Conservation (phyloP, 768 basidiomycete species). For the Punctularia strigosozonata region DNA sequence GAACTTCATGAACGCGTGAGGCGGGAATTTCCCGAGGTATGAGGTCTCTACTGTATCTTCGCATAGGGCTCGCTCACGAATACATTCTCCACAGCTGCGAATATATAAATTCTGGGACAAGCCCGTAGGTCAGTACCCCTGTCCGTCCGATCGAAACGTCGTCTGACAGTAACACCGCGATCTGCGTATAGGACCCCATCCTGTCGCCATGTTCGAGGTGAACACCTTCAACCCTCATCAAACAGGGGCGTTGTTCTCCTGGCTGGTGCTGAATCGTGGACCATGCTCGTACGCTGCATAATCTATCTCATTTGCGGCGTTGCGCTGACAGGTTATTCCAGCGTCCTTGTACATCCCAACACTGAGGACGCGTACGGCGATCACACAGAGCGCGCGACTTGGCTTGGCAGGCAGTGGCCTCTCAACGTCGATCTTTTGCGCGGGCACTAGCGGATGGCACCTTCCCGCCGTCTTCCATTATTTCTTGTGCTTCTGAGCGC, state of each 20-base stretch:
- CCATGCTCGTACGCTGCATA: slow-evolving; percentile 48
- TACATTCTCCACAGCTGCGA: slow-evolving; percentile 29
- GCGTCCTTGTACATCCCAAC: slow-evolving; percentile 64
- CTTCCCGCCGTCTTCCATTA: too few species aligned
- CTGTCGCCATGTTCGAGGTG: slow-evolving; percentile 63
- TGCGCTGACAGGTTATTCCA: slow-evolving; percentile 14
- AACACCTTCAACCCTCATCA: slow-evolving; percentile 57
- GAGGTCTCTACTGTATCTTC: not conserved
- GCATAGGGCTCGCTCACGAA: not conserved
- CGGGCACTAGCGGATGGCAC: too few species aligned
- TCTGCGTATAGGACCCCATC: slow-evolving; percentile 39
- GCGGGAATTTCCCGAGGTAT: slow-evolving; percentile 60
- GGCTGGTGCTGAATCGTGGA: slow-evolving; percentile 56
- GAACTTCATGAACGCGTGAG: slow-evolving; percentile 48
- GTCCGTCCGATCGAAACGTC: too few species aligned
- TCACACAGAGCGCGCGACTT: slow-evolving; percentile 50
- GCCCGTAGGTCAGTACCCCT: slow-evolving; percentile 35
- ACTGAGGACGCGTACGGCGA: slow-evolving; percentile 43
- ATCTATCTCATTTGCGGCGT: not conserved
- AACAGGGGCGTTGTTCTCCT: slow-evolving; percentile 58
- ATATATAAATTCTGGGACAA: slow-evolving; percentile 53
- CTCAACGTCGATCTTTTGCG: slow-evolving; percentile 31
- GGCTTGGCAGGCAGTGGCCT: slow-evolving; percentile 58
- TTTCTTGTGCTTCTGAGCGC: too few species aligned
- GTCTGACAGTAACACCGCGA: not conserved